Percentiles rank a stretch among this genome's conserved stretches.
Conservation (phyloP, 2,329 filamentous ascomycete species). For the Periconia sp. region DNA sequence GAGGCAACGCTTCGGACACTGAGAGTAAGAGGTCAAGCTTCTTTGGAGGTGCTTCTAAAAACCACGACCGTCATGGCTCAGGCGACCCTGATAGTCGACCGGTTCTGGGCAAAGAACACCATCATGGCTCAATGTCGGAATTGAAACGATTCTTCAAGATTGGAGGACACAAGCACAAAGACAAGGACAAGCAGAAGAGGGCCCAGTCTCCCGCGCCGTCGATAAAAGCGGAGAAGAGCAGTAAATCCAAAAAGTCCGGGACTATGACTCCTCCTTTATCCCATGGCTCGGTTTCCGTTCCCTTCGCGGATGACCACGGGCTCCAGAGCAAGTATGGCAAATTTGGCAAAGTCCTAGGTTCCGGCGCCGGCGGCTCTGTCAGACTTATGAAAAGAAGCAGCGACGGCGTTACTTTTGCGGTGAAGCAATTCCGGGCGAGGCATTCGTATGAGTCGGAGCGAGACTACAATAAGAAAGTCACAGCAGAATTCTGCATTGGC, state of each 20-base stretch:
- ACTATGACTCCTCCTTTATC: conserved; percentile 46
- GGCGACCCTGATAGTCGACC: conserved; percentile 46
- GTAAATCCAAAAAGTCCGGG: conserved; percentile 52
- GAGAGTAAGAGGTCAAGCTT: conserved; percentile 60
- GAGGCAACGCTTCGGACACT: conserved; percentile 44
- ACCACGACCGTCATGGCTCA: conserved; percentile 54
- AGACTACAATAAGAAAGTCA: conserved; percentile 98
- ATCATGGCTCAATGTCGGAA: conserved; percentile 85
- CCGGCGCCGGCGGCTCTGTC: conserved; percentile 93
- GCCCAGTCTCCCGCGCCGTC: conserved; percentile 68
- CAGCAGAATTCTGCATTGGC: conserved; percentile 96
- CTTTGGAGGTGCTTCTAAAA: conserved; percentile 57
- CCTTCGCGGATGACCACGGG: conserved; percentile 93
- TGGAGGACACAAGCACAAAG: conserved; percentile 66
- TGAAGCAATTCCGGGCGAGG: conserved; percentile 92
- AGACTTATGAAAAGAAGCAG: conserved; percentile 91
- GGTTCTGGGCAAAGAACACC: conserved; percentile 47
- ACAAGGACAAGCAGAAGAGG: conserved; percentile 47
- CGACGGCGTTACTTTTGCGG: conserved; percentile 92
- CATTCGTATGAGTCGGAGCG: conserved; percentile 93
- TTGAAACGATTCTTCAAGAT: conserved; percentile 96
- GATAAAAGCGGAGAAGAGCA: conserved; percentile 59
- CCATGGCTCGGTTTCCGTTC: conserved; percentile 58
- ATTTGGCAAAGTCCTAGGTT: conserved; percentile 90
- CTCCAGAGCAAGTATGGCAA: conserved; percentile 93